Conservation (phyloP, 163 green algal genomes). For the Chloromonas sp. region DNA sequence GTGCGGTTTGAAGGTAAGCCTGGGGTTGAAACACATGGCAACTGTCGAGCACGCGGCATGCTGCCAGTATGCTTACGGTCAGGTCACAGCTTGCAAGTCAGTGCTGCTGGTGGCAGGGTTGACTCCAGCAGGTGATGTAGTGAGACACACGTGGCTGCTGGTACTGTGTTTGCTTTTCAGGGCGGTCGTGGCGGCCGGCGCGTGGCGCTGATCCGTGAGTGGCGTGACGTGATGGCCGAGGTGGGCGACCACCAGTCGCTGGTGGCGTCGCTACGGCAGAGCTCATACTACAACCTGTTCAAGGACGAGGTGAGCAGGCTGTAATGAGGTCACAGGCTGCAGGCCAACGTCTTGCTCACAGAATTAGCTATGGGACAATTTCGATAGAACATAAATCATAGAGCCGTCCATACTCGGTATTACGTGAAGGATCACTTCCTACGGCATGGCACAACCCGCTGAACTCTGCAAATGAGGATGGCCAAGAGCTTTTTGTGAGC, state of each 20-base stretch:
- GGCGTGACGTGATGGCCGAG: slow-evolving; percentile 70
- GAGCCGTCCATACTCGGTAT: neutral
- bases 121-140: too few relatives aligned
- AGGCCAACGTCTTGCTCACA: neutral
- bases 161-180: neutral
- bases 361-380: neutral
- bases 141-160: too few relatives aligned
- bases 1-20: too few relatives aligned
- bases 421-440: neutral
- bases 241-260: slow-evolving; percentile 71
- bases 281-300: slow-evolving; percentile 64
- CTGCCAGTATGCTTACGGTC: too few relatives aligned
- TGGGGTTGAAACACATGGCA: too few relatives aligned
- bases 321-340: neutral
- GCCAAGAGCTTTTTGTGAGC: too few relatives aligned
- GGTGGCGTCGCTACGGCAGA: slow-evolving; percentile 60
- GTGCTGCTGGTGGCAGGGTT: too few relatives aligned
- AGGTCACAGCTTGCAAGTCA: neutral
- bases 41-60: too few relatives aligned
- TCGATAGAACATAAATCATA: neutral
- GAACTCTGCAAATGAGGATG: too few relatives aligned
- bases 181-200: slow-evolving; percentile 6
- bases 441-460: neutral
- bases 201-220: slow-evolving; percentile 71
- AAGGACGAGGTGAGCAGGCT: slow-evolving; percentile 42